Base-by-base conservation (phyloP, 2,329 filamentous ascomycete species). In the Fusarium fujikuroi region DNA sequence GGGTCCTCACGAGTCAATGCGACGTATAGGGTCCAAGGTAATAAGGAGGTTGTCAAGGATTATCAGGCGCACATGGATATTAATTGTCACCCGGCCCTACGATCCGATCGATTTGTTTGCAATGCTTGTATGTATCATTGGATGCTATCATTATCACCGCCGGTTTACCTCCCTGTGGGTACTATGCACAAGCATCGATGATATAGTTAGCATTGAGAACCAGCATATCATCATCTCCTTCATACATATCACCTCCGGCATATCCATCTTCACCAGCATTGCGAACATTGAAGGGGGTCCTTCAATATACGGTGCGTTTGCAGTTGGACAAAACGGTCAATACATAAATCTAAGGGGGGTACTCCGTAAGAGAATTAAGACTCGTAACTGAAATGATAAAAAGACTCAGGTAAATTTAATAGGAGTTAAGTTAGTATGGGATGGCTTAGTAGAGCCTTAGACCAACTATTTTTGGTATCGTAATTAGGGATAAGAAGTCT, bases 91-190 rank as follows among this genome's bases (percentile, higher is more conserved):
- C 44, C 40, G 36, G n/a, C 63, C 34, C 34, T 25, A 34, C 39
- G 53, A 66, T 52, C 39, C 15, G 60, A 57, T 66, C 60, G 60
- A 43, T 37, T 64, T 43, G 42, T 49, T 65, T 64, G 19, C 23
- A 30, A 64, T 49, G 49, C 60, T n/a, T 28, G 42, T 44, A 32
- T 30, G 32, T 56, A 28, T 53, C 39, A 54, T n/a, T 14, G 39
- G 19, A 40, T 44, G 32, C 23, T 28, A 32, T 16, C 39, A 21
- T 9, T 62, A 25, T 25, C 32, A 37, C 23, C 37, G 25, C 54
- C 37, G 30, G 32, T 44, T 34, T 30, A 12, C 37, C 37, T 30
- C 32, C 21, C 21, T 56, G 16, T 19, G 10, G 28, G 28, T 60
- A 25, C 23, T 56, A 43, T 56, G 30, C 47, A 21, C 37, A 60